Base-by-base conservation (phyloP, 1,284 basidiomycete species). In the Moniliella sp. region DNA sequence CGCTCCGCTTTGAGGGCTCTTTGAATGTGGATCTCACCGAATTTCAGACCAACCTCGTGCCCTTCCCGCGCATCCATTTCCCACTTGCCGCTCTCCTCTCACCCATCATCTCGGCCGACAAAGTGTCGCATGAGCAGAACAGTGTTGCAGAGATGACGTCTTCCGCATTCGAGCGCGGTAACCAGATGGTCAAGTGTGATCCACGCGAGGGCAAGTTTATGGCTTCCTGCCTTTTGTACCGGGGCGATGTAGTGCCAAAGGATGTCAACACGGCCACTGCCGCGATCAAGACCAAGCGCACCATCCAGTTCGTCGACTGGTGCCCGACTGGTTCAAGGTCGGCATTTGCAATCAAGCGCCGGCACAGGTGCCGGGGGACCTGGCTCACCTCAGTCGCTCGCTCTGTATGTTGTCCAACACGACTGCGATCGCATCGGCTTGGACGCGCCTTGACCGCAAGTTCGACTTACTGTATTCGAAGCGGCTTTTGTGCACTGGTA, bases 31-130 rank as follows among this genome's bases (percentile, higher is more conserved):
- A 97, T 65, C 64, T 97, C 50, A 84, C 81, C 65, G 86, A 97
- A 67, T 94, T 97, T 74, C 88, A 94, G 69, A 93, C 84, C 45
- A 93, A 93, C 67, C 67, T 93, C 62, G 86, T 93, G 36, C 86
- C 62, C 35, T 64, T 63, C 62, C 63, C 63, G n/a, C 80, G 88
- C 63, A 94, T 94, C 47, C 88, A 97, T 65, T 94, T 93, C 76
- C 86, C 88, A 32, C 71, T 94, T 41, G 84, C 86, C 36, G 86
- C 82, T 38, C 93, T 81, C 62, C 50, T 3, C 47, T 81, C 88
- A 1, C 91, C 88, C 32, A 77, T 97, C 56, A 71, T 94, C 57
- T 88, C 82, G 18, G 68, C 70, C 32, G 68, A 69, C 45, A 69
- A 69, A 65, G 78, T 84, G 15, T 73, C 73, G 53, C 88, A 97